Evolutionary conservation across 2,329 filamentous ascomycete genomes (phyloP).

Genomic region (Colletotrichum siamense): DNA sequence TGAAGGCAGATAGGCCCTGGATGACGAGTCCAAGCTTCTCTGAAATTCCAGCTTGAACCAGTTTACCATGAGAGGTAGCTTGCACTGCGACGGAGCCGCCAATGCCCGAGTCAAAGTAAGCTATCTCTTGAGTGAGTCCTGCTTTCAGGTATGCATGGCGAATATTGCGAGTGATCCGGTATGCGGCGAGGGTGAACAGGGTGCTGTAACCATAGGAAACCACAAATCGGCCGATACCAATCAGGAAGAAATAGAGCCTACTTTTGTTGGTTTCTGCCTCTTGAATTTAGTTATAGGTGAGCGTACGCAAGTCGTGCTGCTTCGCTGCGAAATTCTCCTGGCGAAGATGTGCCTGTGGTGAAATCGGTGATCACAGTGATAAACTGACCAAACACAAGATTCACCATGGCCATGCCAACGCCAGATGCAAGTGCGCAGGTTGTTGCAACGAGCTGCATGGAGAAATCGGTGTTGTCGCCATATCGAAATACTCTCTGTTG

Average conservation of each 20-base stretch:
- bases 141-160: constrained; percentile 55
- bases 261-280: neutral
- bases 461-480: constrained; percentile 31
- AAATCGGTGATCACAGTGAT: constrained; percentile 40
- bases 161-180: constrained; percentile 53
- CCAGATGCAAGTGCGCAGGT: constrained; percentile 40
- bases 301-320: constrained; percentile 35
- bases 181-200: constrained; percentile 55
- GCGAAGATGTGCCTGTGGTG: constrained; percentile 27
- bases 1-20: constrained; percentile 42
- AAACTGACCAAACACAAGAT: constrained; percentile 42
- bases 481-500: constrained; percentile 35
- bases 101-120: constrained; percentile 50
- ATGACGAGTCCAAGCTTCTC: constrained; percentile 45
- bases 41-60: constrained; percentile 45
- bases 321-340: constrained; percentile 33
- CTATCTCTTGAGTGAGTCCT: constrained; percentile 55
- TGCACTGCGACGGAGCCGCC: constrained; percentile 47
- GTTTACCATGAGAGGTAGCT: constrained; percentile 49
- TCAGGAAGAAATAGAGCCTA: constrained; percentile 63
- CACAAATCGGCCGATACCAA: constrained; percentile 59
- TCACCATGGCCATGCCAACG: constrained; percentile 40
- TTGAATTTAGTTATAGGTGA: accelerated
- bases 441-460: constrained; percentile 32
- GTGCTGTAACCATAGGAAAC: constrained; percentile 54